Evolutionary conservation across 2,329 filamentous ascomycete species (phyloP), one percentile per base, ranked within the genome.

Genomic region (Paramyrothecium roridum): DNA sequence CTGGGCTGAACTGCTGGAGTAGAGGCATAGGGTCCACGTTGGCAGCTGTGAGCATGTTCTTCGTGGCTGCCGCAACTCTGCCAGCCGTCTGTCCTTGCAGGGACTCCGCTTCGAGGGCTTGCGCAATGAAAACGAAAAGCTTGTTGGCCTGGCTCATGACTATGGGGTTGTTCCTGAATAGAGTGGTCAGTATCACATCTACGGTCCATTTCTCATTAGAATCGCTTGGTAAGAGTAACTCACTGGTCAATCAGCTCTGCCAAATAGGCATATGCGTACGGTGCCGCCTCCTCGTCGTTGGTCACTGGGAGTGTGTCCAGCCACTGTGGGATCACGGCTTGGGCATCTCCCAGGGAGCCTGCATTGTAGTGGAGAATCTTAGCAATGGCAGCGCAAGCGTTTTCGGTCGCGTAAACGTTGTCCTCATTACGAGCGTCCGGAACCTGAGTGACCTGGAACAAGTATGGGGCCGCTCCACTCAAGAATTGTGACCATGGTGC

Each of bases 261-360:
- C 56, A 99, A 79, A 76, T 96, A 99, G 48, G 88, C 87, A 70
- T 99, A 99, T 1, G 93, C 93, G 71, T 96, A 98, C 16, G 95
- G 95, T 20, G 95, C 95, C 3, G 95, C 95, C 76, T 99, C 95
- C 72, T 99, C 95, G 62, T 99, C 95, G 67, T 96, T 97, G 17
- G 88, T 87, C 52, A 99, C 89, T 0, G 95, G 95, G 37, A 99
- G 79, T 0, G 93, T 97, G 61, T 91, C 87, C 50, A 99, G 77
- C 95, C 95, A 99, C 69, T 89, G 88, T n/a, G 80, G 76, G 46
- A 91, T 86, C 23, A 97, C 81, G 40, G 89, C 83, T 67, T 95
- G 87, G 51, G 84, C 80, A 65, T 96, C 91, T 53, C 79, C 80
- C 19, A 99, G 87, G 68, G 89, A 90, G 62, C 80, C 80, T 22